Evolutionary conservation across 2,329 filamentous ascomycete species (phyloP), one percentile per base, ranked within the genome.

Genomic region (Colletotrichum nymphaeae): DNA sequence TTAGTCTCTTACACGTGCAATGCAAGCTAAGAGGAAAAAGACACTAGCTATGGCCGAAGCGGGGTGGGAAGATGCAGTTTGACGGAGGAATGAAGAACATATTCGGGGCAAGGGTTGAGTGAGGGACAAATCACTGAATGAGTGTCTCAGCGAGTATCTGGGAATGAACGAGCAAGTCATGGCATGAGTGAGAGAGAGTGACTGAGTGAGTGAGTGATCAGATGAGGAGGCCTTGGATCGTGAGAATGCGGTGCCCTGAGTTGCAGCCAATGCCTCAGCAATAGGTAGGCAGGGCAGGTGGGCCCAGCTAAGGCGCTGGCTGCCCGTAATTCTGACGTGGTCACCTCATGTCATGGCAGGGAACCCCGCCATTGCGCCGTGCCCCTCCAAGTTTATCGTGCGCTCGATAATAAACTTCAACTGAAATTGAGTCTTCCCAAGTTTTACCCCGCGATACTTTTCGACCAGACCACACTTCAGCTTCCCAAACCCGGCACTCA

Each of bases 351-450:
- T 42, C 22, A n/a, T 49, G 52, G 30, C 63, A 46, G 16, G 32
- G 63, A 46, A 65, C 63, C 63, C 63, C 63, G 63, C 63, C 52
- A 57, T 65, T 49, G 42, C 42, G 19, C 32, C 3, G 42, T 22
- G 63, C 52, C 63, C 32, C 63, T 65, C 63, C 63, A 57, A 56
- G 30, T 26, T 26, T 14, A 56, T 42, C 16, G 6, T 30, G 32
- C 28, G n/a, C 52, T 22, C 42, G n/a, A 28, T 35, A 65, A 26
- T 52, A 65, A 42, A 64, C 62, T 64, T 56, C 22, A 28, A n/a
- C 12, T 30, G n/a, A 46, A 46, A 56, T 57, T 30, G 52, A 64
- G 32, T 65, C 19, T 9, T 57, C 32, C 63, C 22, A 57, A 57
- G 9, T 46, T 65, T 30, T 49, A 56, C 52, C 49, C 63, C 63